Conservation (phyloP, 768 basidiomycete species). For the Hebeloma cylindrosporum region DNA sequence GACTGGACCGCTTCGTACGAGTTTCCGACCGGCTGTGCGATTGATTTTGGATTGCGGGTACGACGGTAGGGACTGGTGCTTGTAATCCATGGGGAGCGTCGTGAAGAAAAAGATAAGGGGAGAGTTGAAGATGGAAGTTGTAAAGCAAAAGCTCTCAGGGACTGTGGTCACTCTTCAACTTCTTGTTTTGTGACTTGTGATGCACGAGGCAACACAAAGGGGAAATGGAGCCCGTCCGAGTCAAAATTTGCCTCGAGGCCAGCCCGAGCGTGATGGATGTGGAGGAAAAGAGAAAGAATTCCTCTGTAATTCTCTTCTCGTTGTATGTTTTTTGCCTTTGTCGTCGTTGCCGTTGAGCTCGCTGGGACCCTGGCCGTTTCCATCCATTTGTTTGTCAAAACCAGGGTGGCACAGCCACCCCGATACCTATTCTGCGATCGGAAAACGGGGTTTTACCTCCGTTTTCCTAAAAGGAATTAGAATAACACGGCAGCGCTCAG, state of each 20-base stretch:
- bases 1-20: slow-evolving; percentile 21
- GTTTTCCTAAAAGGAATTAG: no score
- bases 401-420: slow-evolving; percentile 17
- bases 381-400: slow-evolving; percentile 7
- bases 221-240: background rate
- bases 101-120: slow-evolving; percentile 2
- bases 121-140: slow-evolving; percentile 5
- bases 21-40: slow-evolving; percentile 10
- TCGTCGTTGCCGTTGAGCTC: slow-evolving; percentile 2
- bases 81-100: slow-evolving; percentile 14
- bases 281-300: background rate
- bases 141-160: slow-evolving; percentile 13
- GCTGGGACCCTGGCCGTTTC: slow-evolving; percentile 1
- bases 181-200: slow-evolving; percentile 24
- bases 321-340: slow-evolving; percentile 3
- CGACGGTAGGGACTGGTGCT: slow-evolving; percentile 12
- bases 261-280: slow-evolving; percentile 3
- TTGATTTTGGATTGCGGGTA: slow-evolving; percentile 8
- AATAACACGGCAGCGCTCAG: no score
- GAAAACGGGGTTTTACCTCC: slow-evolving; percentile 8
- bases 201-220: slow-evolving; percentile 21
- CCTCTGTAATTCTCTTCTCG: background rate
- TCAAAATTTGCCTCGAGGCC: slow-evolving; percentile 12
- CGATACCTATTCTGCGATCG: slow-evolving; percentile 6
- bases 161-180: slow-evolving; percentile 11